Evolutionary conservation across 2,329 filamentous ascomycete genomes (phyloP).

Genomic region (Fusarium bactridioides): DNA sequence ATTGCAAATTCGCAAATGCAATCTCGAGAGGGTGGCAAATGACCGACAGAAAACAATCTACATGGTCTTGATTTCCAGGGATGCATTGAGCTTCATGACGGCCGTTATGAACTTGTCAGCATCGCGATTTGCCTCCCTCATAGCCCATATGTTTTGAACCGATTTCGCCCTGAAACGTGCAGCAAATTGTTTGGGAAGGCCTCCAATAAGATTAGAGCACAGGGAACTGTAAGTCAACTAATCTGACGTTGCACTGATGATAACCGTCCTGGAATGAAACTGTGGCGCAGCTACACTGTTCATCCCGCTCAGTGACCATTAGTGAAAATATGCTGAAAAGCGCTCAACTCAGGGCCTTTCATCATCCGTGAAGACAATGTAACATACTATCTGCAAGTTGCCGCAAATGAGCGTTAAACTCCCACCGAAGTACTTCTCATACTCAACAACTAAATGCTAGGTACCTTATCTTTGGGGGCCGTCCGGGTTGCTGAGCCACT

Average conservation of each 20-base stretch:
- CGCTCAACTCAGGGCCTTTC: neutral
- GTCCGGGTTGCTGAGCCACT: neutral
- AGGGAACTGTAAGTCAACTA: neutral
- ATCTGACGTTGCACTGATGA: neutral
- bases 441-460: neutral
- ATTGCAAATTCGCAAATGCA: neutral
- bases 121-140: neutral
- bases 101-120: slow-evolving; percentile 13
- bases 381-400: neutral
- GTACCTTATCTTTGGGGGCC: neutral
- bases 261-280: neutral
- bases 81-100: slow-evolving; percentile 7
- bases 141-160: neutral
- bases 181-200: neutral
- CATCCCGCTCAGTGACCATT: neutral
- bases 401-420: neutral
- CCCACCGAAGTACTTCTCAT: neutral
- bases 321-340: neutral
- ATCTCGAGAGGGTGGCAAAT: neutral
- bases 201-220: neutral
- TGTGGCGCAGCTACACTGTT: neutral
- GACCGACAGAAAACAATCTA: too few relatives aligned
- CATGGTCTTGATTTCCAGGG: neutral
- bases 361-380: too few relatives aligned
- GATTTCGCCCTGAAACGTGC: slow-evolving; percentile 12